Evolutionary conservation across 768 basidiomycete genomes (phyloP), one percentile per base, ranked within the genome.

Genomic region (Pilatotrama ljubarskyi): DNA sequence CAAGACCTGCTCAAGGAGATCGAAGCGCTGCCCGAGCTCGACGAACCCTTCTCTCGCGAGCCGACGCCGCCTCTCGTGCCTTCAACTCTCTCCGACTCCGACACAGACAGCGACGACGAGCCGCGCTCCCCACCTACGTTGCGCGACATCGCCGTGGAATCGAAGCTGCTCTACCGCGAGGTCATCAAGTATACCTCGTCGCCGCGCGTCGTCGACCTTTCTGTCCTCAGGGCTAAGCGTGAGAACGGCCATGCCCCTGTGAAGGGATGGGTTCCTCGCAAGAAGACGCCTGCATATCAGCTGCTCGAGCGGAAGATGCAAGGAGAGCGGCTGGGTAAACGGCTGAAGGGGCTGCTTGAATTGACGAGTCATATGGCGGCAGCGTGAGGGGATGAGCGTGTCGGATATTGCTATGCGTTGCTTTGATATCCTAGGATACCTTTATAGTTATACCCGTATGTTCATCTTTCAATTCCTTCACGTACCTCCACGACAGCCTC

Each of bases 1-100:
- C 91, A 93, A 72, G 93, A 95, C 67, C 82, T 98, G 0, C 84
- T 98, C 59, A 81, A 82, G 51, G 91, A 93, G 66, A 86, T 98
- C 55, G 84, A 89, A 63, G 69, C 84, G 6, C 79, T 98, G 0
- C 90, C 90, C 17, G 77, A 78, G 0, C 82, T 92, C n/a, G 77
- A 81, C 4, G 77, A 77, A 49, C 79, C 80, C 11, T 60, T 78
- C 59, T 70, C 73, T 37, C 76, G 85, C 46, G 62, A 77, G 11
- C 80, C 84, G 5, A 89, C 90, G 1, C 90, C 90, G 1, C 84
- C 87, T 0, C 76, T 89, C 24, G 83, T 84, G 37, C 78, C 88
- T 0, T 90, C 88, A 15, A 78, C 79, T 1, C 68, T 78, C 14
- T 89, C 88, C 0, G 91, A 92, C 69, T 82, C 88, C 3, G 80